A percentile compares a stretch with the other conserved stretches of the same genome.
Evolutionary conservation across 2,329 filamentous ascomycete genomes (phyloP).

Genomic region (Ophiosphaerella narmari): DNA sequence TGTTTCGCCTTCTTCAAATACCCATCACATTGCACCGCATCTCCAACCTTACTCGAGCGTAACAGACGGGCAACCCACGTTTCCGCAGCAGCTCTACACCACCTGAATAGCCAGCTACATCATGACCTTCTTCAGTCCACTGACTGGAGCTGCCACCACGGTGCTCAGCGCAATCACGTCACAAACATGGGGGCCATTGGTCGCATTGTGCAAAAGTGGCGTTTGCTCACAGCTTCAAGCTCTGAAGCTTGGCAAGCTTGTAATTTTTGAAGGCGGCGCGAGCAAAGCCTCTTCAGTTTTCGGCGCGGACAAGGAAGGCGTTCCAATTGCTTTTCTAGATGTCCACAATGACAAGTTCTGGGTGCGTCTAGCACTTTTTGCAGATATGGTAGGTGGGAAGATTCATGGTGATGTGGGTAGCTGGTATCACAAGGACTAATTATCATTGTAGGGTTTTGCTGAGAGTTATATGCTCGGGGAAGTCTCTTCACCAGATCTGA

Average conservation of each 20-base stretch:
- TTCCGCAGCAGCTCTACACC: neutral
- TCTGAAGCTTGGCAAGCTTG: constrained; percentile 54
- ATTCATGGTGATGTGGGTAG: neutral
- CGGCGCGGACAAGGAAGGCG: constrained; percentile 45
- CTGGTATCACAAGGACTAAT: neutral
- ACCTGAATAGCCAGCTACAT: neutral
- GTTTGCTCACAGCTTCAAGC: constrained; percentile 52
- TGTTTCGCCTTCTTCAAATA: neutral
- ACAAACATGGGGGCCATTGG: constrained; percentile 55
- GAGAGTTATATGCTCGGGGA: constrained; percentile 76
- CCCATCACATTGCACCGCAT: neutral
- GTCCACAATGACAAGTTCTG: constrained; percentile 71
- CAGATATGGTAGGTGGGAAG: constrained; percentile 64
- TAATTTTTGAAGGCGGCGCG: constrained; percentile 51
- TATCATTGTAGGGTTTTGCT: constrained; percentile 61
- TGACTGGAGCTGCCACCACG: constrained; percentile 46
- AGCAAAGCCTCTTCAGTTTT: constrained; percentile 50
- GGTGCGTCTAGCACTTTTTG: constrained; percentile 70
- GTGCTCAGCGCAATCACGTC: constrained; percentile 50
- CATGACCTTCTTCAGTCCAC: constrained; percentile 45
- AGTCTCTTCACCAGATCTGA: constrained; percentile 68
- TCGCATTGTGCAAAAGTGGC: constrained; percentile 52
- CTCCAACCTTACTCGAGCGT: neutral
- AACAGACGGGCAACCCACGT: neutral
- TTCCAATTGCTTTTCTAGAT: constrained; percentile 59